phyloP scores from a whole-genome alignment of 1,139 yeast genomes.

The Magnusiomyces fungicola region DNA sequence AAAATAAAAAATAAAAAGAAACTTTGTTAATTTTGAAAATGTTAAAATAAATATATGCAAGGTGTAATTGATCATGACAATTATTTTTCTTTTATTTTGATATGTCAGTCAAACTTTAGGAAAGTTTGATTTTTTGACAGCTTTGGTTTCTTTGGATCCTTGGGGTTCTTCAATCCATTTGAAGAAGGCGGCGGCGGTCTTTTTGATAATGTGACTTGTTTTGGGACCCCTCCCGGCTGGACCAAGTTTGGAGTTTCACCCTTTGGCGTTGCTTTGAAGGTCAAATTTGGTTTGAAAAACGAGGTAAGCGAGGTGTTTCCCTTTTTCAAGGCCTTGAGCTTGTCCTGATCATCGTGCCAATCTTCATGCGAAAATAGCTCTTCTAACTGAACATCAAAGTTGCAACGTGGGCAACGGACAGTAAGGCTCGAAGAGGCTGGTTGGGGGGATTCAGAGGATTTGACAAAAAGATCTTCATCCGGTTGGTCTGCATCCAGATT shows the following conservation, averaged over 20 bases:
- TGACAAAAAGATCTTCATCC: too few relatives aligned
- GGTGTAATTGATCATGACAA: too few relatives aligned
- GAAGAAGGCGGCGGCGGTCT: not conserved
- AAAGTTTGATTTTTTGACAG: slow-evolving; percentile 18
- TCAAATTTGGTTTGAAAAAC: not conserved
- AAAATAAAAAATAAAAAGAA: too few relatives aligned
- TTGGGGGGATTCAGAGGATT: too few relatives aligned
- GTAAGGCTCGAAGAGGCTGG: too few relatives aligned
- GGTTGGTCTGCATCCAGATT: too few relatives aligned
- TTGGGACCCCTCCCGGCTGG: not conserved
- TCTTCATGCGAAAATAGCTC: slow-evolving; percentile 32
- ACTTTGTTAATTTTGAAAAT: too few relatives aligned
- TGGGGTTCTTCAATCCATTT: not conserved
- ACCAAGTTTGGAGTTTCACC: not conserved
- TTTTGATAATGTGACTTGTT: not conserved
- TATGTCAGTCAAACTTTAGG: slow-evolving; percentile 18
- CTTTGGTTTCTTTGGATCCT: slow-evolving; percentile 10
- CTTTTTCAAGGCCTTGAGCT: not conserved
- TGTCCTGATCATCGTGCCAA: slow-evolving; percentile 38
- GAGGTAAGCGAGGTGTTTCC: not conserved
- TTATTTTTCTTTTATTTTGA: too few relatives aligned
- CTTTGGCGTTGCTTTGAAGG: not conserved
- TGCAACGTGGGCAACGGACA: slow-evolving; percentile 28
- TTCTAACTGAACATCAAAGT: slow-evolving; percentile 15
- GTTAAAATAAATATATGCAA: too few relatives aligned